These are phyloP conservation scores for Pouteria campechiana DNA, from an alignment of 179 eudicot genomes.

Conservation along the genomic window DNA sequence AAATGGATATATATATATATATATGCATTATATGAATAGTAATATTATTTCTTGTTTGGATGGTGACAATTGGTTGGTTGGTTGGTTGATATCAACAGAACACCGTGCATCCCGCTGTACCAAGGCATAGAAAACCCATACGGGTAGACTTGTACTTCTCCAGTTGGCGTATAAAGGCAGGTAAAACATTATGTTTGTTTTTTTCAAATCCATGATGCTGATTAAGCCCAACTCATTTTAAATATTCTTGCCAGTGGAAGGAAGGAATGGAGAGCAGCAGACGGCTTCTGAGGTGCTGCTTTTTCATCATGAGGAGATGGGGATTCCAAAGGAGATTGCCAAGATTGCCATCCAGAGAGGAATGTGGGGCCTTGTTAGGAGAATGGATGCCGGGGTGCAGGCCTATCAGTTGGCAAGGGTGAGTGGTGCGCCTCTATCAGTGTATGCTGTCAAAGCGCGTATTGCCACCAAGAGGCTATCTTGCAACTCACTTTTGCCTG, in stretches of 20 bases:
- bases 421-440: conserved; percentile 39
- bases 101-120: conserved; percentile 61
- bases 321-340: conserved; percentile 91
- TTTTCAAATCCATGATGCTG: background rate
- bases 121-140: conserved; percentile 73
- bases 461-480: conserved; percentile 56
- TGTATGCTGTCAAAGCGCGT: conserved; percentile 63
- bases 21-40: too few species aligned
- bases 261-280: conserved; percentile 62
- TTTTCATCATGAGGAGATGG: conserved; percentile 94
- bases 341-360: conserved; percentile 88
- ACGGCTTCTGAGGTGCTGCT: conserved; percentile 84
- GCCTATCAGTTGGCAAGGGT: conserved; percentile 64
- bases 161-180: conserved; percentile 89
- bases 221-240: conserved; percentile 2
- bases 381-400: conserved; percentile 73
- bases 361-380: conserved; percentile 98
- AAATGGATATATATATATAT: too few species aligned
- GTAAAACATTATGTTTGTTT: conserved; percentile 18
- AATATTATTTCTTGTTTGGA: too few species aligned
- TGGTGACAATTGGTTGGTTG: too few species aligned
- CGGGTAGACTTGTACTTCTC: conserved; percentile 92
- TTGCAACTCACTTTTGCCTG: too few species aligned
- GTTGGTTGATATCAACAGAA: too few species aligned
- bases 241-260: too few species aligned